Evolutionary conservation across 2,329 filamentous ascomycete genomes (phyloP).

Genomic region (Colletotrichum caudatum): DNA sequence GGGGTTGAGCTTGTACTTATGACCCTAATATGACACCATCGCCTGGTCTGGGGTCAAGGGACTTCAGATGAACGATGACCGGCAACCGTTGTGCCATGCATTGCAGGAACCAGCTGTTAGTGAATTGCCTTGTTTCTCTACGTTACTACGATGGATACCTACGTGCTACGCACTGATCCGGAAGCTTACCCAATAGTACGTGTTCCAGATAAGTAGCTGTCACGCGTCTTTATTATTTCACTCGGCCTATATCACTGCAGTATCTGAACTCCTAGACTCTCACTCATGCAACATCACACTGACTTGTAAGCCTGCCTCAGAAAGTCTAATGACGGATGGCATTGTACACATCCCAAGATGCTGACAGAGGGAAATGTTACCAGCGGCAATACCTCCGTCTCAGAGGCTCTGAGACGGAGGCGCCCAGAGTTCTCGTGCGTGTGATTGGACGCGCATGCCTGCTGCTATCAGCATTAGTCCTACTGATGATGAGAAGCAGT

Average conservation of each 20-base stretch:
- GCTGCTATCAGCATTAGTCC: too few species aligned
- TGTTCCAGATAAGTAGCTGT: background rate
- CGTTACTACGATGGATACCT: background rate
- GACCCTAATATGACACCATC: background rate
- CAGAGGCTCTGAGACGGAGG: too few species aligned
- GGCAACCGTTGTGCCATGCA: background rate
- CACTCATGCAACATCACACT: background rate
- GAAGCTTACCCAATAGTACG: background rate
- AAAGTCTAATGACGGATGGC: too few species aligned
- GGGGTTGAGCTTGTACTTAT: background rate
- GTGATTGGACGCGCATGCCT: too few species aligned
- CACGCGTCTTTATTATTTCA: background rate
- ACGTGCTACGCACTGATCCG: background rate
- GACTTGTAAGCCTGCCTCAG: too few species aligned
- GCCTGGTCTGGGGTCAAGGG: constrained; percentile 1
- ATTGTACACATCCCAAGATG: background rate
- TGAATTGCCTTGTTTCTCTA: background rate
- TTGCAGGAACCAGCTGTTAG: background rate
- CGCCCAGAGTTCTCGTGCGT: background rate
- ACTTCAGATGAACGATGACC: constrained; percentile 32
- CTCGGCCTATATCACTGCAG: too few species aligned
- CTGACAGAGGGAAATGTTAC: background rate
- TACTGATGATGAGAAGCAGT: too few species aligned
- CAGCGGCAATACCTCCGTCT: background rate
- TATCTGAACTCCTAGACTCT: too few species aligned